Evolutionary conservation across 2,329 filamentous ascomycete genomes (phyloP), one percentile per base, ranked within the genome.

Genomic region (Paraphaeosphaeria minitans): DNA sequence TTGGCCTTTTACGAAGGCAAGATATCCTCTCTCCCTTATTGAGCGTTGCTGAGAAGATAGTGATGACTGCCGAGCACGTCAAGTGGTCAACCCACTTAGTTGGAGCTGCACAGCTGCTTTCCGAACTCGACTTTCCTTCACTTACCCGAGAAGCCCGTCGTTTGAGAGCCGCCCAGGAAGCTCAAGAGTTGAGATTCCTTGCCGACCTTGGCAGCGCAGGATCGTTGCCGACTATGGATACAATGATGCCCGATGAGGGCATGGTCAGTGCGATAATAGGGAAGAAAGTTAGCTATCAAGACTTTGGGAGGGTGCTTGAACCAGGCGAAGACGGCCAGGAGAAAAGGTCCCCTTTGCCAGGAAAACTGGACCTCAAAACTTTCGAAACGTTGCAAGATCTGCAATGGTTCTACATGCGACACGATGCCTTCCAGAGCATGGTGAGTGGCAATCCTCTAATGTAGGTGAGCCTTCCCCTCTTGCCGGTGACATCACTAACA

Each of bases 331-430:
- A 53, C 37, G 63, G 62, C 35, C 43, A 70, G 76, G 54, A 59
- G 55, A 81, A 31, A 77, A 78, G 10, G 16, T 80, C 81, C 61
- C 58, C 45, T 9, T 42, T 66, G 13, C 59, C 69, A 50, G 60
- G 62, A 35, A 63, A 67, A 63, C 50, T 78, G 16, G 93, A 98
- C 60, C 83, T 96, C 49, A 88, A 92, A 61, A 88, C 85, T 42
- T 96, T 91, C 69, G 90, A 95, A 69, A 89, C 90, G 16, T 82
- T 95, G 41, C 87, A 90, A 63, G 95, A 98, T 77, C 79, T 98
- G 5, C 96, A 90, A 72, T 99, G 94, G 93, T 97, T 93, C 91
- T 97, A 93, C 74, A 89, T 86, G 68, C 96, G 97, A 76, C 95
- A 97, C 81, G 95, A 98, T 74, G 87, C 91, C 9, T 96, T 94